A percentile compares a stretch with the other conserved stretches of the same genome.
Evolutionary conservation across 2,329 filamentous ascomycete species (phyloP).

Genomic region (Colletotrichum sp.): DNA sequence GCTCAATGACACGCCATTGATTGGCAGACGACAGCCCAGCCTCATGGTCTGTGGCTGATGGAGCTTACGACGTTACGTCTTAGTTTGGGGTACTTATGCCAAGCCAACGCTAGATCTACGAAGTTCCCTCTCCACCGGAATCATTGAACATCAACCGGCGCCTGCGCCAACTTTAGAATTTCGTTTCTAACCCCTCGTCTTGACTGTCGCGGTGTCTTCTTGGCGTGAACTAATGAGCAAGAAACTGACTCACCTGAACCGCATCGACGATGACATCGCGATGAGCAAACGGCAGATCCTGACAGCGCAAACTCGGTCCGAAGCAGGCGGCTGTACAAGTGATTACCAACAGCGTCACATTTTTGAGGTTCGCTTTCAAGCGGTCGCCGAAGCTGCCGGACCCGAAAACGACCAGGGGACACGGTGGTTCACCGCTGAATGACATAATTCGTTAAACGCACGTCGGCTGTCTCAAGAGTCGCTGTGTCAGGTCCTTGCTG

Average conservation of each 20-base stretch:
- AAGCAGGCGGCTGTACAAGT: not conserved
- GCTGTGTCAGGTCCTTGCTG: not conserved
- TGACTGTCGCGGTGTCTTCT: not conserved
- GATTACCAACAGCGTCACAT: not conserved
- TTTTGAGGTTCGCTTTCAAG: not conserved
- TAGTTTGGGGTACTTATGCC: not conserved
- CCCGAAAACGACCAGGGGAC: not conserved
- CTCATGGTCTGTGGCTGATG: not conserved
- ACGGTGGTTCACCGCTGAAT: not conserved
- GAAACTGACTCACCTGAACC: not conserved
- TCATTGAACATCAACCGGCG: not conserved
- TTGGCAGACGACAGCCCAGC: conserved; percentile 4
- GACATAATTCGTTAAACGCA: conserved; percentile 1
- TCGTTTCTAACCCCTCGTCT: conserved; percentile 4
- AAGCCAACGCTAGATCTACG: not conserved
- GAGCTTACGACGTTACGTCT: not conserved
- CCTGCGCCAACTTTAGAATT: not conserved
- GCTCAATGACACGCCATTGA: not conserved
- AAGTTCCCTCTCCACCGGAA: not conserved
- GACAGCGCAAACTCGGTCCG: not conserved
- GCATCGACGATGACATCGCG: not conserved
- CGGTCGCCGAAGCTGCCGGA: not conserved
- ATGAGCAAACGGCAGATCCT: not conserved
- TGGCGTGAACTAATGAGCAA: not conserved
- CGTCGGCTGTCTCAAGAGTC: not conserved